A percentile compares a stretch with the other conserved stretches of the same genome.
phyloP scores from a whole-genome alignment of 2,329 filamentous ascomycete species.

The Trichoderma pleuroti region DNA sequence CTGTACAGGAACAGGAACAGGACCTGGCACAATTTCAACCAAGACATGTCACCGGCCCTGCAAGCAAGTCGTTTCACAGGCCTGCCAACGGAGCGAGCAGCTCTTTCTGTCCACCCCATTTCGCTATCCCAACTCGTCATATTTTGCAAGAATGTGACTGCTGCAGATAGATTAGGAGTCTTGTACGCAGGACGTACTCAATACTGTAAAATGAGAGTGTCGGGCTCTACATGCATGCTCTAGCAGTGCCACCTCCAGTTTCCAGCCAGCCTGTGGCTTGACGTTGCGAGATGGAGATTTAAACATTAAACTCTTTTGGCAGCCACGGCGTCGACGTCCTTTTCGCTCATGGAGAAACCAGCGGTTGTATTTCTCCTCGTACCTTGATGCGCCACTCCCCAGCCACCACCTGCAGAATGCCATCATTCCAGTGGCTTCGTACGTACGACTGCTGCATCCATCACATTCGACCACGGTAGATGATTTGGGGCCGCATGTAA shows the following conservation, averaged over 20 bases:
- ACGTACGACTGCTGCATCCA: background rate
- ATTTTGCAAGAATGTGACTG: conserved; percentile 7
- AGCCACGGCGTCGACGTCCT: background rate
- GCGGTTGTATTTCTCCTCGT: background rate
- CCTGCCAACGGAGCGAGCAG: conserved; percentile 14
- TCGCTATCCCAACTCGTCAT: conserved; percentile 14
- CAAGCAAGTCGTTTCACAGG: conserved; percentile 8
- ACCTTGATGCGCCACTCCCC: background rate
- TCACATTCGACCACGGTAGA: too few relatives aligned
- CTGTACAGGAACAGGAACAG: background rate
- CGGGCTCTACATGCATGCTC: too few relatives aligned
- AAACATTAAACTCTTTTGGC: background rate
- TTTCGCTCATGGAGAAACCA: background rate
- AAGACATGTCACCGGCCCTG: background rate
- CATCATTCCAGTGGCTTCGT: background rate
- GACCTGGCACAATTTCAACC: background rate
- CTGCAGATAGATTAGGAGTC: conserved; percentile 4
- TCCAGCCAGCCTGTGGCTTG: conserved; percentile 1
- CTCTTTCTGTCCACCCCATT: conserved; percentile 12
- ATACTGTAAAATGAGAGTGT: too few relatives aligned
- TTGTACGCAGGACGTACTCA: too few relatives aligned
- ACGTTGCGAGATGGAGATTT: background rate
- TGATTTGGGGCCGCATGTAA: too few relatives aligned
- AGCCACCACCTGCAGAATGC: conserved; percentile 8
- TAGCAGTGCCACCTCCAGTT: conserved; percentile 5